Percentiles rank a stretch among this genome's conserved stretches.
Conservation (phyloP, 1,284 basidiomycete species). For the Mixia osmundae region DNA sequence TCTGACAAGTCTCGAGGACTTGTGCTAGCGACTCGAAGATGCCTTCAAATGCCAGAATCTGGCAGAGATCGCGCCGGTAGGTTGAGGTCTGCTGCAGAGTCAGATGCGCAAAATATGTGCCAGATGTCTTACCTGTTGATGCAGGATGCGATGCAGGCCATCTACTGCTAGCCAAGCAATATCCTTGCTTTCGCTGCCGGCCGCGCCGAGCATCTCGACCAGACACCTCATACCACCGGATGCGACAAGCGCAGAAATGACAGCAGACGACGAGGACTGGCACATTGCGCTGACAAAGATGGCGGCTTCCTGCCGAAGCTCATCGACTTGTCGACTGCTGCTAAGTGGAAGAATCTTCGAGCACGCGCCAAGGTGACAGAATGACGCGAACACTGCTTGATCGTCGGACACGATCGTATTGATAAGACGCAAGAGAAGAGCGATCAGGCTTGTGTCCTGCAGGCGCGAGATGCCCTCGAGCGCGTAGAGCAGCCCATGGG, state of each 20-base stretch:
- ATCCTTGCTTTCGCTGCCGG: constrained; percentile 63
- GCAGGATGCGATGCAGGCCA: constrained; percentile 83
- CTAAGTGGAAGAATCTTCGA: too few species aligned
- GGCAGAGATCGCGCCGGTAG: constrained; percentile 90
- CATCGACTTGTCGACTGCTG: constrained; percentile 70
- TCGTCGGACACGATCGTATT: too few species aligned
- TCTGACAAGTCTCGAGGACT: constrained; percentile 30
- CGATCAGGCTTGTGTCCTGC: constrained; percentile 45
- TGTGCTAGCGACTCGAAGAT: constrained; percentile 76
- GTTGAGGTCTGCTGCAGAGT: constrained; percentile 48
- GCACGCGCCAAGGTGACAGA: too few species aligned
- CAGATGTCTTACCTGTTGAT: constrained; percentile 32
- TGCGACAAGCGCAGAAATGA: constrained; percentile 40
- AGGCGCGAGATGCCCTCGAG: constrained; percentile 73
- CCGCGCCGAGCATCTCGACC: constrained; percentile 86
- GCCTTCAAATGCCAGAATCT: constrained; percentile 92
- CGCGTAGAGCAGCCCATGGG: constrained; percentile 83
- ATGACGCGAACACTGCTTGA: too few species aligned
- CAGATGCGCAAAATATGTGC: not conserved
- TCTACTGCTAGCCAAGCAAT: constrained; percentile 86
- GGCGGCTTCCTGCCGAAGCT: constrained; percentile 83
- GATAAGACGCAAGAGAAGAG: constrained; percentile 64
- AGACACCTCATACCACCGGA: constrained; percentile 25
- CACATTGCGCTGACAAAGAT: constrained; percentile 80
- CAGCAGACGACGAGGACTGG: constrained; percentile 69